Base-by-base conservation (phyloP, 768 basidiomycete species). In the Psilocybe tampanensis region DNA sequence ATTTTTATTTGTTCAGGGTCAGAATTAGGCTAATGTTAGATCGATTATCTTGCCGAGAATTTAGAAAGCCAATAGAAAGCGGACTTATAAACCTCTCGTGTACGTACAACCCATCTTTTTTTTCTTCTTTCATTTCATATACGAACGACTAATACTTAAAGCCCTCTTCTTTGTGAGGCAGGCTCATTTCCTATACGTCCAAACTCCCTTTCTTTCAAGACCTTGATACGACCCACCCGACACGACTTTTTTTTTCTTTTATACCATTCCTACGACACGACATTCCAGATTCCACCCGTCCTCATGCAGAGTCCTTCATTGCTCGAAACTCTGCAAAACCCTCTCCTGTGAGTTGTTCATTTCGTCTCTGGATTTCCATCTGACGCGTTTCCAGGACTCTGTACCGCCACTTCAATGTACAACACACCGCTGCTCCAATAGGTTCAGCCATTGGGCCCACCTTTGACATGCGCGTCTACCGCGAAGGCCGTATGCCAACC, bases 401-500 rank as follows among this genome's bases (percentile, higher is more conserved):
- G 15, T 80, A 72, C 60, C 72, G 67, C 56, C 75, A 82, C 63
- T 79, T 78, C 60, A 80, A 76, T 52, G 73, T 80, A 41, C 57
- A 51, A 18, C 55, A 62, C 13, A 70, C 64, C 9, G 52, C 52
- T 8, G 39, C 54, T 36, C 61, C 66, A 17, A 54, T 61, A n/a
- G 63, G 55, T 32, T 56, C 56, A 8, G 49, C 67, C 13, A 59
- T 81, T 2, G 83, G 80, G 3, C 56, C 73, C 11, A 76, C 77
- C 1, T 72, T 85, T 55, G 76, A 81, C 59, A 77, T 86, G 70
- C 74, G 72, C 21, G 72, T 84, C 51, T 59, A 76, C 11, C 77
- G 73, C 54, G 74, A 79, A 47, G 75, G 76, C 6, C 74, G 74
- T 51, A 69, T 76, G 60, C 85, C 86, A 36, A 86, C 84, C 2